Base-by-base conservation (phyloP, 805 yeast genomes). In the Nakazawaea wyomingensis region DNA sequence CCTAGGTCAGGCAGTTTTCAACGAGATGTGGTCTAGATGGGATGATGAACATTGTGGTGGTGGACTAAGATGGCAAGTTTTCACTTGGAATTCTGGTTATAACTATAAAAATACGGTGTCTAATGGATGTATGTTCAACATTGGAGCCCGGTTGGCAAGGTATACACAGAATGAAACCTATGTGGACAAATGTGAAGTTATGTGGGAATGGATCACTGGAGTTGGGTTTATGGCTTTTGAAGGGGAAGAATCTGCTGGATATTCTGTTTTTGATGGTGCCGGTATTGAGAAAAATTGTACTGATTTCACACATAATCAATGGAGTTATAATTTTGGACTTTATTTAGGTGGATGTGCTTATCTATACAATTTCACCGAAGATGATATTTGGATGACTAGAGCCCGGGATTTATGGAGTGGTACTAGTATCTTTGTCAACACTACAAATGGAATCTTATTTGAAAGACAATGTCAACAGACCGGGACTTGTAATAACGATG, bases 51-150 rank as follows among this genome's bases (percentile, higher is more conserved):
- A 68, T 43, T 91, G 99, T 66, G 75, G 71, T 34, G 98, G 99
- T 46, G 98, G 99, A 1, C 66, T 91, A 48, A 73, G 97, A 63
- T 91, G 98, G 98, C 98, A 91, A 68, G 91, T 91, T 55, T 91
- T 82, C 67, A 73, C 82, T 45, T 90, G 96, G 96, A 91, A 91
- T 60, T 73, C 87, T 5, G 99, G 98, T 48, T 91, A 89, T 60
- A 85, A 86, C 61, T 91, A 91, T 64, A 91, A 91, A 62, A 91
- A 91, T 61, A 69, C 96, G 29, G 87, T 90, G 46, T 74, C 95
- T n/a, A 90, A 87, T 61, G 97, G 95, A 21, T 85, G 90, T 39
- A 68, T 90, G 43, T 89, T 90, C 75, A 88, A 87, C 53, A 59
- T 90, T 32, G 95, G 85, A 14, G 93, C 96, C 1, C 72, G 97